Conservation (phyloP, 345 rosid genomes). For the Lepidium didymum region DNA sequence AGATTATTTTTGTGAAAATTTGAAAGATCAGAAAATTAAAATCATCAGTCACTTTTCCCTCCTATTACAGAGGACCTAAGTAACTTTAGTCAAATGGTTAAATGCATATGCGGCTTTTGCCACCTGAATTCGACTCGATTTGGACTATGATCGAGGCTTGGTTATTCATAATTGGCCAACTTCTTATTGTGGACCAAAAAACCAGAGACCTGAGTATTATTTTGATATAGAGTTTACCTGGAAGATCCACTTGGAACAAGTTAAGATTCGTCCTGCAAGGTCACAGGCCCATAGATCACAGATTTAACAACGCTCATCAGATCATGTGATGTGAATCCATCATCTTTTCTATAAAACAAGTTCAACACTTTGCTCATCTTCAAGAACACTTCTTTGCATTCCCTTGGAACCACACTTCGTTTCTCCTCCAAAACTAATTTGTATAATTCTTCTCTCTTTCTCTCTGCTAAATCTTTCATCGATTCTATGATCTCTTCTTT, state of each 20-base stretch:
- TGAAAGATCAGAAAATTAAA: neutral
- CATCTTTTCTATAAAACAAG: slow-evolving; percentile 62
- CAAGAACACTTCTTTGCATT: slow-evolving; percentile 72
- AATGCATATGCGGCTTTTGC: no score
- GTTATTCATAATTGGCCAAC: neutral
- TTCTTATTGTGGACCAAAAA: neutral
- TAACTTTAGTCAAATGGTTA: no score
- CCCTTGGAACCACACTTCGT: slow-evolving; percentile 49
- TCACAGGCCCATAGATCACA: slow-evolving; percentile 42
- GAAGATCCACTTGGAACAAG: neutral
- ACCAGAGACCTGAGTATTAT: neutral
- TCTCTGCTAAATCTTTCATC: slow-evolving; percentile 27
- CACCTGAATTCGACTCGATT: no score
- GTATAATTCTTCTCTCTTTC: slow-evolving; percentile 41
- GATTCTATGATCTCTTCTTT: slow-evolving; percentile 37
- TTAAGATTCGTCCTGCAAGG: slow-evolving; percentile 12
- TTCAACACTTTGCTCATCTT: slow-evolving; percentile 69
- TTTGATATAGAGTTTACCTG: neutral
- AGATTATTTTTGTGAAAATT: neutral
- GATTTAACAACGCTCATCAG: slow-evolving; percentile 41
- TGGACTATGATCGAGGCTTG: no score
- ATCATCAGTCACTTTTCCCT: neutral
- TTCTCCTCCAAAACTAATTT: slow-evolving; percentile 49
- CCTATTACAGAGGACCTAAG: no score
- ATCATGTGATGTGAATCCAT: slow-evolving; percentile 62